phyloP scores from a whole-genome alignment of 2,329 filamentous ascomycete genomes.

The Escovopsis weberi region DNA sequence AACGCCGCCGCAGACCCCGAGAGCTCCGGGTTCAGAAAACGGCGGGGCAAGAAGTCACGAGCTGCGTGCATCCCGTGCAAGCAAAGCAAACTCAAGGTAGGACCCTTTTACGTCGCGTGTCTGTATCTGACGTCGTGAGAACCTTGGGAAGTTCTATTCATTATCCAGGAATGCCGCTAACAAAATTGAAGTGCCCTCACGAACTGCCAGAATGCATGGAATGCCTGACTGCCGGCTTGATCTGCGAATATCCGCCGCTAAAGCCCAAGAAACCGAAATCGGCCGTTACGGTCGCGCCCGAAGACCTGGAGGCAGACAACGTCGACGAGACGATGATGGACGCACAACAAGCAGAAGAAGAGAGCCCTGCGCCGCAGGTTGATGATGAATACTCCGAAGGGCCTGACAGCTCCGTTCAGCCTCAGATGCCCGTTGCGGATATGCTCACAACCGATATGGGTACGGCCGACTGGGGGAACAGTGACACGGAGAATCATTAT shows the following conservation, averaged over 20 bases:
- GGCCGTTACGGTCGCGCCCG: constrained; percentile 7
- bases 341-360: constrained; percentile 4
- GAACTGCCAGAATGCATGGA: constrained; percentile 24
- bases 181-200: constrained; percentile 22
- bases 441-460: constrained; percentile 12
- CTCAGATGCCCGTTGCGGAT: constrained; percentile 16
- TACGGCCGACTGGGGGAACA: constrained; percentile 9
- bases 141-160: no score
- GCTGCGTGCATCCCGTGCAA: constrained; percentile 23
- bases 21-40: not conserved
- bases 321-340: constrained; percentile 6
- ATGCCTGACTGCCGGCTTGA: constrained; percentile 17
- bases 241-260: constrained; percentile 26
- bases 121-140: not conserved
- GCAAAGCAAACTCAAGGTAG: constrained; percentile 23
- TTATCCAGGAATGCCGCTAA: constrained; percentile 7
- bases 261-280: constrained; percentile 14
- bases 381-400: constrained; percentile 7
- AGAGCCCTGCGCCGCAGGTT: constrained; percentile 7
- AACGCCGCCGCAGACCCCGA: not conserved
- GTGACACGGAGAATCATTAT: constrained; percentile 11
- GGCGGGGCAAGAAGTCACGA: constrained; percentile 14
- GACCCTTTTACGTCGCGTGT: not conserved
- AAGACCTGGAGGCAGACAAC: constrained; percentile 8
- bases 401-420: constrained; percentile 10